A percentile compares a stretch with the other conserved stretches of the same genome.
Evolutionary conservation across 768 basidiomycete genomes (phyloP).

Genomic region (Psilocybe tampanensis): DNA sequence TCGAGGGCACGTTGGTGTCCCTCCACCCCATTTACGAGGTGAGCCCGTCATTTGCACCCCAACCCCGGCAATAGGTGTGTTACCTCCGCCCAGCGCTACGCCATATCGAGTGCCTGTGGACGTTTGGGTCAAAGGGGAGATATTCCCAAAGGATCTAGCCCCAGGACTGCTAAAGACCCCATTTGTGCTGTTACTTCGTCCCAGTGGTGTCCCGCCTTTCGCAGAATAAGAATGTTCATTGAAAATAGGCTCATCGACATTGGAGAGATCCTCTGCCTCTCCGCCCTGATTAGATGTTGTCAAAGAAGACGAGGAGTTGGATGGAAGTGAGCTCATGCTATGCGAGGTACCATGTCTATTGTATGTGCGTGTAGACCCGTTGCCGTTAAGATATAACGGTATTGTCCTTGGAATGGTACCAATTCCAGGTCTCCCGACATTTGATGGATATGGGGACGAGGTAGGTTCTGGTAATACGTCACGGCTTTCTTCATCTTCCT

Average conservation of each 20-base stretch:
- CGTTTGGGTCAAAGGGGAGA: constrained; percentile 31
- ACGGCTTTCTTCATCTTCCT: constrained; percentile 7
- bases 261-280: constrained; percentile 8
- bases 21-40: constrained; percentile 53
- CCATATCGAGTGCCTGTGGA: constrained; percentile 73
- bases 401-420: constrained; percentile 57
- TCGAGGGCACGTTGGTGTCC: constrained; percentile 65
- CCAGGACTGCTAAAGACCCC: constrained; percentile 5
- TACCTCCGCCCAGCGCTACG: constrained; percentile 43
- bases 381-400: constrained; percentile 41
- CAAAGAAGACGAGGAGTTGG: constrained; percentile 5
- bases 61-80: constrained; percentile 10
- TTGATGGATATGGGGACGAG: constrained; percentile 31
- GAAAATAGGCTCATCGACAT: neutral
- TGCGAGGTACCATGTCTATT: constrained; percentile 18
- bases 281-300: constrained; percentile 7
- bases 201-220: constrained; percentile 5
- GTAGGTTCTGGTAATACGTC: constrained; percentile 1
- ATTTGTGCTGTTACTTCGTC: neutral
- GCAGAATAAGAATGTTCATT: neutral
- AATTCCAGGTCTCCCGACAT: constrained; percentile 47
- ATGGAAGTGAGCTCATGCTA: constrained; percentile 22
- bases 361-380: neutral
- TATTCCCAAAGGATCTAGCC: constrained; percentile 13
- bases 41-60: constrained; percentile 39